A percentile compares a stretch with the other conserved stretches of the same genome.
Evolutionary conservation across 768 basidiomycete genomes (phyloP).

Genomic region (Russula vinacea): DNA sequence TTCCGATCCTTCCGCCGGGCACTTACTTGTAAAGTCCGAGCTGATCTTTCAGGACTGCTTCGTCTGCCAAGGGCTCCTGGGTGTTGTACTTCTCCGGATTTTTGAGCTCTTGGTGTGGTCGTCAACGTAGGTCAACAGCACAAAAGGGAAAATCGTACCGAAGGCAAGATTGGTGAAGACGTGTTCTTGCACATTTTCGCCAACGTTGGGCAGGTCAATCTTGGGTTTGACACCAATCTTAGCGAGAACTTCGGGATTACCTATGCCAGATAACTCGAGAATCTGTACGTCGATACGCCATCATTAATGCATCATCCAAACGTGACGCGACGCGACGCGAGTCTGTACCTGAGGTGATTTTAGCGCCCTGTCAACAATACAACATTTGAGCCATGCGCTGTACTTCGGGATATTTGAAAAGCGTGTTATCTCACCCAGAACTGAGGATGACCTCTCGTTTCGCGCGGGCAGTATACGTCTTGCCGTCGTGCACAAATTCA

Average conservation of each 20-base stretch:
- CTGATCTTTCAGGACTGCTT: conserved; percentile 34
- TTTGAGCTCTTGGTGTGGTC: conserved; percentile 34
- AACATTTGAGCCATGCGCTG: background rate
- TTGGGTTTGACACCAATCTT: conserved; percentile 40
- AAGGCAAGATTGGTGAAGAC: conserved; percentile 32
- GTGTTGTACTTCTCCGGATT: conserved; percentile 35
- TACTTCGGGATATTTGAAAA: background rate
- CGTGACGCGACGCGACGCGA: background rate
- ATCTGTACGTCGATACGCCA: conserved; percentile 37
- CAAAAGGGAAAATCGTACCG: conserved; percentile 28
- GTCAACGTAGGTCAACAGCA: background rate
- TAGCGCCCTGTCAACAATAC: conserved; percentile 35
- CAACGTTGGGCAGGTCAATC: conserved; percentile 48
- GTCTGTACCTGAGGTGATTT: conserved; percentile 37
- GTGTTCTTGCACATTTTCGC: conserved; percentile 57
- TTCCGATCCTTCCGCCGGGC: background rate
- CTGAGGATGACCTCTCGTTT: conserved; percentile 45
- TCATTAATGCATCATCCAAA: background rate
- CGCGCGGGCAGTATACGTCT: conserved; percentile 37
- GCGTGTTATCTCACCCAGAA: conserved; percentile 37
- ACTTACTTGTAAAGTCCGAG: conserved; percentile 36
- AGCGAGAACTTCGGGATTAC: conserved; percentile 42
- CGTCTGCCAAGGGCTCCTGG: conserved; percentile 36
- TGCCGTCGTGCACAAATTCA: conserved; percentile 35
- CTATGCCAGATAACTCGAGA: conserved; percentile 59